Conservation (phyloP, 768 basidiomycete species). For the Tremella yokohamensis region DNA sequence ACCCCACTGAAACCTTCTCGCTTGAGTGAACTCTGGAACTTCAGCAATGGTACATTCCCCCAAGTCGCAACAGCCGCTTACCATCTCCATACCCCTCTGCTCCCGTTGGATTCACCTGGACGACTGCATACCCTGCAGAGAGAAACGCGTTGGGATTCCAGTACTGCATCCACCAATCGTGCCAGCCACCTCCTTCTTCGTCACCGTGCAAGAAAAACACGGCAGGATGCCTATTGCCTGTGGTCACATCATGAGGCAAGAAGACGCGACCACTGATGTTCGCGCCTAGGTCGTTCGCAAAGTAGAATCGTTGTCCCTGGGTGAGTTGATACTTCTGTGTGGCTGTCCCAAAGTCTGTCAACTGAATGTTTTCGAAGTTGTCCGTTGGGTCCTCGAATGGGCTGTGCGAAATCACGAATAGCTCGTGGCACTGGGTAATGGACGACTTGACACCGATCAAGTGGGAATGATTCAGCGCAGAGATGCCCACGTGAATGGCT, state of each 20-base stretch:
- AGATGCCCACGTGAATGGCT: constrained; percentile 19
- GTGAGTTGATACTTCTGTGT: background rate
- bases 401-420: constrained; percentile 22
- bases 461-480: constrained; percentile 26
- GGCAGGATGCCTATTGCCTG: background rate
- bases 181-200: constrained; percentile 15
- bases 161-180: constrained; percentile 16
- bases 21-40: constrained; percentile 3
- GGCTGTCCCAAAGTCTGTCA: constrained; percentile 13
- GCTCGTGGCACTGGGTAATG: constrained; percentile 8
- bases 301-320: constrained; percentile 3
- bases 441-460: constrained; percentile 20
- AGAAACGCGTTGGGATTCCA: constrained; percentile 15
- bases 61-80: background rate
- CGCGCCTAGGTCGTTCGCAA: background rate
- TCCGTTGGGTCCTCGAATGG: constrained; percentile 27
- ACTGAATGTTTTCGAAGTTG: constrained; percentile 25
- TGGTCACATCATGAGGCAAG: constrained; percentile 2
- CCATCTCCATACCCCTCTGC: constrained; percentile 11
- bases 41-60: background rate
- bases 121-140: constrained; percentile 7
- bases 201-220: constrained; percentile 14
- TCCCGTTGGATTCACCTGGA: constrained; percentile 10
- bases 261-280: constrained; percentile 4
- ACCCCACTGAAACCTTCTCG: constrained; percentile 5